phyloP scores from a whole-genome alignment of 192 early-diverging fungal species.

The Piromyces finnis region DNA sequence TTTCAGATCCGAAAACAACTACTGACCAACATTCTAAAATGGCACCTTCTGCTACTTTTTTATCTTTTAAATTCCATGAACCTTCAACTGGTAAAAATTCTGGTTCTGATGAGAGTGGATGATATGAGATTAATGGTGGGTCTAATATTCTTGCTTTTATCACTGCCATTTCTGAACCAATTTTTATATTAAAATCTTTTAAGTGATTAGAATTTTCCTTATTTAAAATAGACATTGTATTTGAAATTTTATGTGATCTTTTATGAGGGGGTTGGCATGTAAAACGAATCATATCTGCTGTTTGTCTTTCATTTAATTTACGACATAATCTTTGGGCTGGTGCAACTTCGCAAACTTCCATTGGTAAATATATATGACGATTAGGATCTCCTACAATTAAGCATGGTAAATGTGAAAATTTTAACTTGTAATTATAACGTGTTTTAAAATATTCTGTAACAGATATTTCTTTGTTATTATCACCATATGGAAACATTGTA shows the following conservation, averaged over 20 bases:
- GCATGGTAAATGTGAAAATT: constrained; percentile 62
- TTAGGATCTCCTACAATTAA: constrained; percentile 51
- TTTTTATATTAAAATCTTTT: constrained; percentile 49
- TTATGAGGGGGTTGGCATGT: constrained; percentile 68
- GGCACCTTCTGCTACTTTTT: constrained; percentile 50
- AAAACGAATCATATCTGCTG: constrained; percentile 88
- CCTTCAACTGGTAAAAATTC: constrained; percentile 28
- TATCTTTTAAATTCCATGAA: constrained; percentile 11
- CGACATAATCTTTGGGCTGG: constrained; percentile 66
- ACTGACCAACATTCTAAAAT: constrained; percentile 67
- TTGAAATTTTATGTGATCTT: constrained; percentile 66
- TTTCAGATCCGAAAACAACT: constrained; percentile 47
- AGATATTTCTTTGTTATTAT: constrained; percentile 27
- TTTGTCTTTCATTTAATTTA: constrained; percentile 70
- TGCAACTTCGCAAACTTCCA: constrained; percentile 76
- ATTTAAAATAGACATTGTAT: constrained; percentile 41
- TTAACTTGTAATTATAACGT: constrained; percentile 50
- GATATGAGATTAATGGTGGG: constrained; percentile 57
- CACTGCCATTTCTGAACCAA: constrained; percentile 21
- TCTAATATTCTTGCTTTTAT: constrained; percentile 50
- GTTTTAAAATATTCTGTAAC: constrained; percentile 67
- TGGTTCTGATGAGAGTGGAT: constrained; percentile 38
- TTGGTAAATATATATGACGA: constrained; percentile 47
- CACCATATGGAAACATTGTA: constrained; percentile 43
- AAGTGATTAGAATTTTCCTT: constrained; percentile 53